These are phyloP conservation scores for Emmonsiellopsis sp. DNA, from an alignment of 2,329 filamentous ascomycete species.

Conservation along the genomic window DNA sequence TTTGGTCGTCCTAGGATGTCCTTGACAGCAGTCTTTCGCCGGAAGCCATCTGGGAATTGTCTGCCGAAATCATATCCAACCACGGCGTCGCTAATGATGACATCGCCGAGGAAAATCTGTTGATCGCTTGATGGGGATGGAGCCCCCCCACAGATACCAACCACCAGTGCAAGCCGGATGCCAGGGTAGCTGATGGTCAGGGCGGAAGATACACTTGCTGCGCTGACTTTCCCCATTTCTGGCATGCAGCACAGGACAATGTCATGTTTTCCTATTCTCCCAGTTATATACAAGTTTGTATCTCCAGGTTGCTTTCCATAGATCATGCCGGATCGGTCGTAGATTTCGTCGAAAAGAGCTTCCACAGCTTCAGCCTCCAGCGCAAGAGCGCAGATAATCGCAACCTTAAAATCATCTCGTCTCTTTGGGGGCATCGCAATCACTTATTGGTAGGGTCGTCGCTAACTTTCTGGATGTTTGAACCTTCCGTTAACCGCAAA, in stretches of 20 bases:
- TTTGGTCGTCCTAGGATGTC: slow-evolving; percentile 9
- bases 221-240: slow-evolving; percentile 19
- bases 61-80: slow-evolving; percentile 18
- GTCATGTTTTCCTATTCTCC: slow-evolving; percentile 19
- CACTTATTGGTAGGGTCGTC: no score
- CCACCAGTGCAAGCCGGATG: slow-evolving; percentile 27
- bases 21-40: not conserved
- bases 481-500: no score
- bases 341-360: slow-evolving; percentile 21
- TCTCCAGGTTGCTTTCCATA: slow-evolving; percentile 21
- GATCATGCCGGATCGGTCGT: slow-evolving; percentile 13
- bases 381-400: slow-evolving; percentile 28
- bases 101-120: slow-evolving; percentile 19
- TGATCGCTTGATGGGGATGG: slow-evolving; percentile 14
- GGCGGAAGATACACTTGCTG: slow-evolving; percentile 18
- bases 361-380: slow-evolving; percentile 24
- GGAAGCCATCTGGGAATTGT: slow-evolving; percentile 16
- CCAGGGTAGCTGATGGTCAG: slow-evolving; percentile 25
- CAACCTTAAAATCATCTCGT: slow-evolving; percentile 10
- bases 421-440: not conserved
- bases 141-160: slow-evolving; percentile 34
- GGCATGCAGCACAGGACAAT: slow-evolving; percentile 24
- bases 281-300: slow-evolving; percentile 20
- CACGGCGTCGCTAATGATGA: slow-evolving; percentile 20
- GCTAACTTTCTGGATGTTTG: no score